Percentiles rank a stretch among this genome's conserved stretches.
Conservation (phyloP, 345 rosid species). For the Gossypium stocksii region DNA sequence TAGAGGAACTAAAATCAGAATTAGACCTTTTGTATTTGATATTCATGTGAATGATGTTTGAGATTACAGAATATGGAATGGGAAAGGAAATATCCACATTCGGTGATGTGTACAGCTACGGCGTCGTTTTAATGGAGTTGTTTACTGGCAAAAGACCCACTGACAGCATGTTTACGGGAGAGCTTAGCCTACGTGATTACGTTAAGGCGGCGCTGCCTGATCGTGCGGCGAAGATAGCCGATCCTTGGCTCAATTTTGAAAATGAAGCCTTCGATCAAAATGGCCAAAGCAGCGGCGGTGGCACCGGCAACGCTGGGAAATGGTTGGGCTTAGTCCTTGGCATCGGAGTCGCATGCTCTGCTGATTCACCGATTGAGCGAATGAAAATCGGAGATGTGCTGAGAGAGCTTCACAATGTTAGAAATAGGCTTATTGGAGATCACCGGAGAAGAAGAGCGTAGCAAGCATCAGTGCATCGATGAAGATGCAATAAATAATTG, state of each 20-base stretch:
- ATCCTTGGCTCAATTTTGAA: neutral
- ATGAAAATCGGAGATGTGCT: neutral
- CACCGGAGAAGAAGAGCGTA: neutral
- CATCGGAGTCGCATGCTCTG: slow-evolving; percentile 3
- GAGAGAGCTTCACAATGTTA: neutral
- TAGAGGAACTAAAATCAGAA: too few relatives aligned
- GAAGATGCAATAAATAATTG: neutral
- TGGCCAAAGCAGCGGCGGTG: neutral
- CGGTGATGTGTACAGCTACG: slow-evolving; percentile 12
- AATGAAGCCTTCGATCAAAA: neutral
- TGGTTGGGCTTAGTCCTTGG: neutral
- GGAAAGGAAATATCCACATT: slow-evolving; percentile 3
- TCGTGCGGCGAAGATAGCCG: neutral
- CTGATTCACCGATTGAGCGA: neutral
- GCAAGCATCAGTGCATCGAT: neutral
- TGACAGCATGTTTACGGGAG: neutral
- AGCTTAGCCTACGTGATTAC: neutral
- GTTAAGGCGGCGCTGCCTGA: neutral
- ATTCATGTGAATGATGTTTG: neutral
- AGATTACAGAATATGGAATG: slow-evolving; percentile 11
- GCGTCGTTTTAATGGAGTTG: slow-evolving; percentile 10
- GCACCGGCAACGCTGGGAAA: neutral
- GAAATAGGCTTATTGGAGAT: slow-evolving; percentile 2
- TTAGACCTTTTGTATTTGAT: neutral
- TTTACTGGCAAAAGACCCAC: slow-evolving; percentile 1